Evolutionary conservation across 495 filamentous ascomycete genomes (phyloP).

Genomic region (Recurvomyces mirabilis): DNA sequence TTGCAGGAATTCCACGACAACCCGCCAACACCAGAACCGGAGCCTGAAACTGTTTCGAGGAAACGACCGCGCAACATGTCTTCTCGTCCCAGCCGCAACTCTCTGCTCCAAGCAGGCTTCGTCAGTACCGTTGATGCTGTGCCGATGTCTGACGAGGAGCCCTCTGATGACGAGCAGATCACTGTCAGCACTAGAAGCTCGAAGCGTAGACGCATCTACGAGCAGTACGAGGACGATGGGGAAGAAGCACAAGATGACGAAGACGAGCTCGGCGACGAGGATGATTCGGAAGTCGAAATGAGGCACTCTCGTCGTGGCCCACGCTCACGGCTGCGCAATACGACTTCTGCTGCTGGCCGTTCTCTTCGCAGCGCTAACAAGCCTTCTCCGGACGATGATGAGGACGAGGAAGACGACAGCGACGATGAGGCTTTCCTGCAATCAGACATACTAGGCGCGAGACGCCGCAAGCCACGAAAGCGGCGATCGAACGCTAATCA

Average conservation of each 20-base stretch:
- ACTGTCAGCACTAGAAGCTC: background rate
- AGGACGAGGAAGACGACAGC: background rate
- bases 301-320: background rate
- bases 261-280: constrained; percentile 6
- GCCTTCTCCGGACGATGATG: too few relatives aligned
- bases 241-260: constrained; percentile 16
- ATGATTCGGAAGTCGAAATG: constrained; percentile 5
- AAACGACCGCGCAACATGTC: constrained; percentile 3
- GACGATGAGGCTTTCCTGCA: constrained; percentile 8
- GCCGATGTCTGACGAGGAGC: constrained; percentile 19
- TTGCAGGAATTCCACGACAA: constrained; percentile 22
- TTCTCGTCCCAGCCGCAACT: constrained; percentile 6
- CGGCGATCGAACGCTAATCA: too few relatives aligned
- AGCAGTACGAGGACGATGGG: constrained; percentile 12
- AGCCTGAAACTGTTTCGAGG: background rate
- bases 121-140: constrained; percentile 24
- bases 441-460: constrained; percentile 10
- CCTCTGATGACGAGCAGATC: constrained; percentile 10
- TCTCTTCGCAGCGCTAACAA: constrained; percentile 1
- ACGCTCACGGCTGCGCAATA: constrained; percentile 1
- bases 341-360: background rate
- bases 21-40: constrained; percentile 1
- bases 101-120: constrained; percentile 14
- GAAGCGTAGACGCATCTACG: constrained; percentile 2
- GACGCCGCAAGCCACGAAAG: background rate